phyloP scores from a whole-genome alignment of 2,329 filamentous ascomycete genomes.

The Beauveria sp. region DNA sequence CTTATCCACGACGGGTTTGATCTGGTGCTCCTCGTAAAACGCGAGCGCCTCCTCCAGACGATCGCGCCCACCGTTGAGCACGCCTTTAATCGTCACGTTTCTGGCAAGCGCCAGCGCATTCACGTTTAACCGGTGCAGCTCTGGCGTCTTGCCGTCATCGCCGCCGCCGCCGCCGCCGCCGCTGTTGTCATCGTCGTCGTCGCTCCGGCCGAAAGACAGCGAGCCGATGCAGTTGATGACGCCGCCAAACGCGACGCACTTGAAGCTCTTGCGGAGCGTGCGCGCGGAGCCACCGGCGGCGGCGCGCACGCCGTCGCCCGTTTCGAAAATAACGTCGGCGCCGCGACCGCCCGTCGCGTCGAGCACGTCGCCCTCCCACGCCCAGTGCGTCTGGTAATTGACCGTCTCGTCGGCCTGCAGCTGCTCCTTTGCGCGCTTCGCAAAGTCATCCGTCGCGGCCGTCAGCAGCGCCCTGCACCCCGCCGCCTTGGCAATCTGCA shows the following conservation, averaged over 20 bases:
- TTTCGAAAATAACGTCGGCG: slow-evolving; percentile 49
- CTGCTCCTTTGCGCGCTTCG: slow-evolving; percentile 33
- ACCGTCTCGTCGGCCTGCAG: slow-evolving; percentile 46
- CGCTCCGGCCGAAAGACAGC: slow-evolving; percentile 41
- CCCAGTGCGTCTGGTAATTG: slow-evolving; percentile 46
- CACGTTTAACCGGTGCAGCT: slow-evolving; percentile 33
- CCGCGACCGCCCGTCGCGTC: slow-evolving; percentile 36
- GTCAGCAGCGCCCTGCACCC: slow-evolving; percentile 46
- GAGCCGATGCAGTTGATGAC: slow-evolving; percentile 45
- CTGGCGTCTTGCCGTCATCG: slow-evolving; percentile 9
- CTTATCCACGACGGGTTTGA: slow-evolving; percentile 40
- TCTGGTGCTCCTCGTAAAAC: slow-evolving; percentile 36
- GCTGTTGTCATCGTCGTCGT: slow-evolving; percentile 31
- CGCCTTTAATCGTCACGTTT: slow-evolving; percentile 33
- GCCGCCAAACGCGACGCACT: slow-evolving; percentile 46
- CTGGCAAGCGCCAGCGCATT: slow-evolving; percentile 4
- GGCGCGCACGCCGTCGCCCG: slow-evolving; percentile 37
- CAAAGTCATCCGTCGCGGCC: slow-evolving; percentile 45
- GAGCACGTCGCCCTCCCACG: slow-evolving; percentile 44
- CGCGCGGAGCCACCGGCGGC: slow-evolving; percentile 17
- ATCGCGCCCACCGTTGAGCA: slow-evolving; percentile 53
- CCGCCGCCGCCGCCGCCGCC: slow-evolving; percentile 11
- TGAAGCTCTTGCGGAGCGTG: slow-evolving; percentile 45
- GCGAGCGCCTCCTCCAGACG: slow-evolving; percentile 46
- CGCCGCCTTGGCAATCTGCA: slow-evolving; percentile 47